A percentile compares a stretch with the other conserved stretches of the same genome.
Evolutionary conservation across 805 yeast genomes (phyloP).

Genomic region (Saccharomycopsis sp.): DNA sequence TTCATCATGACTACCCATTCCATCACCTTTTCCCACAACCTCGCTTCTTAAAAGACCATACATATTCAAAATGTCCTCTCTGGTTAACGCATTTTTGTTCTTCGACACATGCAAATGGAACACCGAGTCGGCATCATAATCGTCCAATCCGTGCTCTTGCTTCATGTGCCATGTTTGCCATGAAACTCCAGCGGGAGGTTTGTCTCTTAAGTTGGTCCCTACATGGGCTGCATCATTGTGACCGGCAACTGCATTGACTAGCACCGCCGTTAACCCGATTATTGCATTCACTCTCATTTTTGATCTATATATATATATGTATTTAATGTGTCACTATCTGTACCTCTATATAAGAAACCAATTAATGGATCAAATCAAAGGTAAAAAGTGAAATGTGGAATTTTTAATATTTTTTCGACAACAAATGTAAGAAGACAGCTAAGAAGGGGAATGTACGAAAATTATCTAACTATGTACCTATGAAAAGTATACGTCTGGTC

Average conservation of each 20-base stretch:
- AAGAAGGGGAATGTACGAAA: neutral
- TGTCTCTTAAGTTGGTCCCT: slow-evolving; percentile 26
- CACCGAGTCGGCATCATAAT: slow-evolving; percentile 66
- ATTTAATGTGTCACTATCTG: no score
- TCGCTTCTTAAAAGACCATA: slow-evolving; percentile 73
- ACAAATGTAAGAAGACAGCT: neutral
- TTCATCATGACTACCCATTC: slow-evolving; percentile 74
- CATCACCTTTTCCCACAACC: slow-evolving; percentile 83
- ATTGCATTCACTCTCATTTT: neutral
- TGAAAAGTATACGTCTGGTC: no score
- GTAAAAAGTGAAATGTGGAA: neutral
- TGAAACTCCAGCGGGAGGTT: slow-evolving; percentile 45
- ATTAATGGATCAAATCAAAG: neutral
- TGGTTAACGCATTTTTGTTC: slow-evolving; percentile 48
- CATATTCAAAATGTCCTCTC: slow-evolving; percentile 62
- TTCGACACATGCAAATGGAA: slow-evolving; percentile 75
- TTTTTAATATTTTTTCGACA: neutral
- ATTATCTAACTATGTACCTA: no score
- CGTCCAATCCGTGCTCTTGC: slow-evolving; percentile 75
- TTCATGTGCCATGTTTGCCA: slow-evolving; percentile 93
- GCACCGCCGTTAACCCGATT: neutral
- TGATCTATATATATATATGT: no score
- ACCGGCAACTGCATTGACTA: neutral
- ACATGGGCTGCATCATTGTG: slow-evolving; percentile 15
- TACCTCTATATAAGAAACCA: no score